Evolutionary conservation across 768 basidiomycete genomes (phyloP), one percentile per base, ranked within the genome.

Genomic region (Krasilnikovozyma curviuscula): DNA sequence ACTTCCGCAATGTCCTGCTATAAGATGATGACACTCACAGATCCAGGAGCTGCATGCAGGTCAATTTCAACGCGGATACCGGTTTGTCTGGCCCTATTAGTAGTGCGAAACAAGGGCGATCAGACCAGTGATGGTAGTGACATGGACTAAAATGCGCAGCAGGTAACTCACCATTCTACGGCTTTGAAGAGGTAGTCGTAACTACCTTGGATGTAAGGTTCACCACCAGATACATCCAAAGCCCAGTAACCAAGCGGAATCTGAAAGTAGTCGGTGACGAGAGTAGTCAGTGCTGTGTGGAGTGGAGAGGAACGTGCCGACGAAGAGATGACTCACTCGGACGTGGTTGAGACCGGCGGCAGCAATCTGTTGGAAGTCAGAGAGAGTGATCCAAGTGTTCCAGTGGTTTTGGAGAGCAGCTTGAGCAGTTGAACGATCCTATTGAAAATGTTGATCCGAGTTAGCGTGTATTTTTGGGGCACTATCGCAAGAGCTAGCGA

Each of bases 161-260:
- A n/a, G n/a, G n/a, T n/a, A n/a, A n/a, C n/a, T n/a, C n/a, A 61
- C 63, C 63, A 64, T 12, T 54, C 56, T 25, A 64, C 62, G 2
- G 61, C 63, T 7, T 55, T 52, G 54, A 63, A 60, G 23, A 64
- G 61, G 54, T 63, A 64, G 5, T 55, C 56, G 9, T 60, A 58
- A 21, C 46, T 45, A 42, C 63, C 63, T 46, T 59, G 58, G 40
- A 61, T 59, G 50, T 61, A 64, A 6, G 63, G 63, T 39, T 61
- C 60, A 19, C 59, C 61, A 23, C 50, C 59, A 4, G 55, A 50
- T 24, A 61, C 52, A 34, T 62, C 61, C 47, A 60, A 63, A 27
- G 61, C 63, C 63, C 54, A 51, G 47, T 27, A 60, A 7, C 59
- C 59, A 48, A 64, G 61, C 2, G 63, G 63, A 7, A 64, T 57